Base-by-base conservation (phyloP, 1,284 basidiomycete species). In the Ceratobasidium sp. region DNA sequence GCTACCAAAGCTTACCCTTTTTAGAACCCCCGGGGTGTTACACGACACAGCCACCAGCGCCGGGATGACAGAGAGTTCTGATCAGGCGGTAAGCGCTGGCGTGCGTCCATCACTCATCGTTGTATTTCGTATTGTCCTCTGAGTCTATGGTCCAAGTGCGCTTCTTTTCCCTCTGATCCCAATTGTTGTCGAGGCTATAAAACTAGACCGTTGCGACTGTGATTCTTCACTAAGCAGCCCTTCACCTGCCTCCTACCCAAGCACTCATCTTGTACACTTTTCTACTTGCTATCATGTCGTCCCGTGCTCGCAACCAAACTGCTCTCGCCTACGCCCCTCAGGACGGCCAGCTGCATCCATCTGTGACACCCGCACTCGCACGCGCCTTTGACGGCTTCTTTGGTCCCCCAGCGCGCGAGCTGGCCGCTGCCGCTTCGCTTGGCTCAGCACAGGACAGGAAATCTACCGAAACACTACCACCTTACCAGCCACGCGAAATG, bases 311-410 rank as follows among this genome's bases (percentile, higher is more conserved):
- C 52, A 68, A 68, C 40, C 64, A 68, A 29, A 68, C 64, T 31
- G 52, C 64, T 55, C 40, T 68, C 6, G 64, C 64, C 34, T 53
- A 65, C 45, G 35, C 31, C 3, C 52, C 64, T 22, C 64, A 68
- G 38, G 50, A 42, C 31, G 20, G 6, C 42, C 20, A 38, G 32
- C 64, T 68, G 6, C 64, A 68, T 32, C 52, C 52, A 25, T 34
- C 64, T 22, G 52, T 68, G 3, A 25, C 64, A 1, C 64, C 64
- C 15, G 25, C 64, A 47, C 64, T 68, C 13, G 64, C 64, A 31
- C 64, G 64, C 17, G 64, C 64, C 17, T 68, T 68, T 32, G 64
- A 68, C 29, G 64, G 64, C 27, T 68, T 68, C 40, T 68, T 68
- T 55, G 64, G 64, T 13, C 64, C 64, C 10, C 64, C 64, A 34